Conservation (phyloP, 2,329 filamentous ascomycete genomes). For the Fusarium sacchari region DNA sequence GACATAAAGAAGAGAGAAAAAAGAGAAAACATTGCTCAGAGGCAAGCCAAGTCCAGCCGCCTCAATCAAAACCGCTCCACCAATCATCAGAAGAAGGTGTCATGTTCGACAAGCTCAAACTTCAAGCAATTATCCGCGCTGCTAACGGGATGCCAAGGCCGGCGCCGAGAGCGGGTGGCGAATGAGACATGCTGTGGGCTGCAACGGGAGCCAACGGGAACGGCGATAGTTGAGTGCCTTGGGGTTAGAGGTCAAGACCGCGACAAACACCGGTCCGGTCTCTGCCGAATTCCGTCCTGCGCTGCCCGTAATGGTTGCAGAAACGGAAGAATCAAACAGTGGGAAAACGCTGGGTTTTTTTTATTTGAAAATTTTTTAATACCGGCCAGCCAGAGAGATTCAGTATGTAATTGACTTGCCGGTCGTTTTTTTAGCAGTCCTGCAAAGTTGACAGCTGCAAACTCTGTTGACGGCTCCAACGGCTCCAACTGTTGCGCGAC, state of each 20-base stretch:
- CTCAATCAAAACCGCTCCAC: background rate
- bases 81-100: conserved; percentile 25
- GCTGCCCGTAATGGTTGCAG: conserved; percentile 25
- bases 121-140: conserved; percentile 19
- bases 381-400: background rate
- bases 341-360: conserved; percentile 7
- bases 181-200: conserved; percentile 12
- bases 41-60: conserved; percentile 16
- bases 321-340: background rate
- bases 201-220: conserved; percentile 29
- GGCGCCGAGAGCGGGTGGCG: conserved; percentile 27
- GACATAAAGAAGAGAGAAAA: background rate
- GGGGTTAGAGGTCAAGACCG: conserved; percentile 4
- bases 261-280: conserved; percentile 21
- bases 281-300: conserved; percentile 16
- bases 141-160: conserved; percentile 24
- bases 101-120: conserved; percentile 14
- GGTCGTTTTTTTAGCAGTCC: background rate
- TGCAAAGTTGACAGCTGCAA: background rate
- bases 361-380: too few relatives aligned
- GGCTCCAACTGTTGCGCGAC: conserved; percentile 6
- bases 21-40: background rate
- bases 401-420: background rate
- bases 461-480: conserved; percentile 1
- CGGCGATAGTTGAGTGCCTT: conserved; percentile 1